Conservation (phyloP, 805 yeast species). For the Metschnikowia sp. region DNA sequence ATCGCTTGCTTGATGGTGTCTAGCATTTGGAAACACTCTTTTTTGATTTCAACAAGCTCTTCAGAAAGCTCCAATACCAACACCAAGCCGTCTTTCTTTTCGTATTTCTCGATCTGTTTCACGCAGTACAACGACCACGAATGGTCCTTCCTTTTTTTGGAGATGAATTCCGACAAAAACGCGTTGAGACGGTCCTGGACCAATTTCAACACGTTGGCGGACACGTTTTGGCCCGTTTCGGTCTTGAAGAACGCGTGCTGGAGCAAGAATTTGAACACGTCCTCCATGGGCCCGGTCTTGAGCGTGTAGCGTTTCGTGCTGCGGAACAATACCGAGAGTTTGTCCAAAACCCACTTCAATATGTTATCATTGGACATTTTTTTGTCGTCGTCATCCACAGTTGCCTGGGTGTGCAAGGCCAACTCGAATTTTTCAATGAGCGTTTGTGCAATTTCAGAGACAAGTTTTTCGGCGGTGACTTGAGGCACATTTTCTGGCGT, state of each 20-base stretch:
- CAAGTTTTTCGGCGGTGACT: slow-evolving; percentile 15
- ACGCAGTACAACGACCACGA: slow-evolving; percentile 65
- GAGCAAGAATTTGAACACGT: slow-evolving; percentile 37
- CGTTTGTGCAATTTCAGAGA: slow-evolving; percentile 20
- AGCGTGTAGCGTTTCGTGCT: slow-evolving; percentile 34
- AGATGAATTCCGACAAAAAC: slow-evolving; percentile 56
- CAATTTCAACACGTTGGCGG: slow-evolving; percentile 36
- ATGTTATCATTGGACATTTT: slow-evolving; percentile 31
- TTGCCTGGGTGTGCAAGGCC: slow-evolving; percentile 20
- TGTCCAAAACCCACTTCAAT: slow-evolving; percentile 61
- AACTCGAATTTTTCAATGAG: slow-evolving; percentile 24
- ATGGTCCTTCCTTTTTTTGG: slow-evolving; percentile 40
- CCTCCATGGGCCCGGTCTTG: slow-evolving; percentile 27
- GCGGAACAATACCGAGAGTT: slow-evolving; percentile 50
- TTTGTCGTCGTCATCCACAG: slow-evolving; percentile 11
- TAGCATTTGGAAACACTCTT: slow-evolving; percentile 48
- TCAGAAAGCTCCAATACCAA: slow-evolving; percentile 51
- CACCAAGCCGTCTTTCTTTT: slow-evolving; percentile 18
- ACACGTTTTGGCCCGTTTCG: slow-evolving; percentile 17
- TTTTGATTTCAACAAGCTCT: slow-evolving; percentile 47
- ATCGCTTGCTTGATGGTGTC: slow-evolving; percentile 22
- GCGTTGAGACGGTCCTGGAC: slow-evolving; percentile 67
- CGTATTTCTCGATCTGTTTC: slow-evolving; percentile 29
- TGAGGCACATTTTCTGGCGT: slow-evolving; percentile 13
- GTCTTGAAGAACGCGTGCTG: slow-evolving; percentile 39